phyloP scores from a whole-genome alignment of 139 green algal species.

The Closterium sp. region DNA sequence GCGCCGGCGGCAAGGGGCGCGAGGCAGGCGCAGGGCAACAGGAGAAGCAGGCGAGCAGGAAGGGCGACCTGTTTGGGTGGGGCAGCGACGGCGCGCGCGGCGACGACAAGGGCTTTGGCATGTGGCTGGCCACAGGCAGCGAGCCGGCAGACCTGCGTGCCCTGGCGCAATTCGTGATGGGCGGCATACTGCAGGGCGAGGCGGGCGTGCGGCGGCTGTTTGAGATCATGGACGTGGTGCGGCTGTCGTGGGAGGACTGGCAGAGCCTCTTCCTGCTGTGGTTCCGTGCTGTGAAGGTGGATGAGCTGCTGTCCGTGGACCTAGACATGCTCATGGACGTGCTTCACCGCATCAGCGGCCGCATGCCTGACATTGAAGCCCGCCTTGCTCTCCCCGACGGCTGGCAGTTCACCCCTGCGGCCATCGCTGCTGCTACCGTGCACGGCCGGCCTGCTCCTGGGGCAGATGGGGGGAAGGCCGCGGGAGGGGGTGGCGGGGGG shows the following conservation, averaged over 20 bases:
- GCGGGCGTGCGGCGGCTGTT: conserved; percentile 1
- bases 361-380: background rate
- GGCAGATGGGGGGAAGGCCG: background rate
- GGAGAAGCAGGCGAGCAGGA: background rate
- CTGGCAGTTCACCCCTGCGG: background rate
- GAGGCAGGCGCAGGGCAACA: background rate
- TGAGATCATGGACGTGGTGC: conserved; percentile 20
- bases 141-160: background rate
- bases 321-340: background rate
- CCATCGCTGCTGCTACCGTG: background rate
- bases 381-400: background rate
- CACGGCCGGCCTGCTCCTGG: background rate
- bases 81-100: background rate
- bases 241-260: conserved; percentile 31
- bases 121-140: background rate
- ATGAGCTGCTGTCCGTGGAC: conserved; percentile 22
- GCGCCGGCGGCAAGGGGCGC: background rate
- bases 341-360: background rate
- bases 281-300: conserved; percentile 4
- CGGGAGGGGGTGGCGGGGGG: background rate
- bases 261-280: conserved; percentile 37
- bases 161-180: background rate
- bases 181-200: background rate
- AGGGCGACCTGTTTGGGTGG: background rate
- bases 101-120: background rate